A percentile compares a stretch with the other conserved stretches of the same genome.
Conservation (phyloP, 768 basidiomycete genomes). For the Rhizopogon vinicolor region DNA sequence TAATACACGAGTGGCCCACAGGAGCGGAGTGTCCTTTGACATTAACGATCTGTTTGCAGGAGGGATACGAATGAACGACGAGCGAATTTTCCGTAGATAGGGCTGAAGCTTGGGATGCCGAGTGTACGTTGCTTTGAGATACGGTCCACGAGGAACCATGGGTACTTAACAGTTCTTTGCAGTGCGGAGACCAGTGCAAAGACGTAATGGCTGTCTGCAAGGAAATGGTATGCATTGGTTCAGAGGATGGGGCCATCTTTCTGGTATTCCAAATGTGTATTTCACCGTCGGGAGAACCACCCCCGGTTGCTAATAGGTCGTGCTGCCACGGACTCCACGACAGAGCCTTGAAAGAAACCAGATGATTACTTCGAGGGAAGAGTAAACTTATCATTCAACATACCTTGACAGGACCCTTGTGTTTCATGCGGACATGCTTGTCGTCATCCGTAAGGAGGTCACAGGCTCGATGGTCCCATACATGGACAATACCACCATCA, state of each 20-base stretch:
- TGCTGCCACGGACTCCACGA: slow-evolving; percentile 76
- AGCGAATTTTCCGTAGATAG: slow-evolving; percentile 34
- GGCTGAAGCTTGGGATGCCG: slow-evolving; percentile 15
- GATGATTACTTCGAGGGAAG: background rate
- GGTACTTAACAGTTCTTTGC: slow-evolving; percentile 82
- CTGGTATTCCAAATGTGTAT: slow-evolving; percentile 48
- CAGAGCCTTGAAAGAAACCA: slow-evolving; percentile 42
- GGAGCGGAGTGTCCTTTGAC: slow-evolving; percentile 51
- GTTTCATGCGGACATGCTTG: slow-evolving; percentile 36
- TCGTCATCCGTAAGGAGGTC: slow-evolving; percentile 26
- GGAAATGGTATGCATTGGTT: slow-evolving; percentile 42
- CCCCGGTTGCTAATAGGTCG: slow-evolving; percentile 62
- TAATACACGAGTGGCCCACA: slow-evolving; percentile 57
- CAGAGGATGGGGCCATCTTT: slow-evolving; percentile 37
- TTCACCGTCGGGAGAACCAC: slow-evolving; percentile 56
- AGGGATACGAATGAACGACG: slow-evolving; percentile 52
- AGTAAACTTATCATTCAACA: background rate
- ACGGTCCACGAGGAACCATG: slow-evolving; percentile 43
- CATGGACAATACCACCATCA: slow-evolving; percentile 33
- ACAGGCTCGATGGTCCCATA: slow-evolving; percentile 39
- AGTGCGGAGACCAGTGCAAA: slow-evolving; percentile 68
- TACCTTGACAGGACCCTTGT: slow-evolving; percentile 42
- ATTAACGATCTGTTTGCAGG: slow-evolving; percentile 45
- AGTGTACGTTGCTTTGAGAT: slow-evolving; percentile 14
- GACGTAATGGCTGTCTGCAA: slow-evolving; percentile 53